Percentiles rank a stretch among this genome's conserved stretches.
Conservation (phyloP, 225 moss, liverwort and hornwort genomes). For the Asterella californica region DNA sequence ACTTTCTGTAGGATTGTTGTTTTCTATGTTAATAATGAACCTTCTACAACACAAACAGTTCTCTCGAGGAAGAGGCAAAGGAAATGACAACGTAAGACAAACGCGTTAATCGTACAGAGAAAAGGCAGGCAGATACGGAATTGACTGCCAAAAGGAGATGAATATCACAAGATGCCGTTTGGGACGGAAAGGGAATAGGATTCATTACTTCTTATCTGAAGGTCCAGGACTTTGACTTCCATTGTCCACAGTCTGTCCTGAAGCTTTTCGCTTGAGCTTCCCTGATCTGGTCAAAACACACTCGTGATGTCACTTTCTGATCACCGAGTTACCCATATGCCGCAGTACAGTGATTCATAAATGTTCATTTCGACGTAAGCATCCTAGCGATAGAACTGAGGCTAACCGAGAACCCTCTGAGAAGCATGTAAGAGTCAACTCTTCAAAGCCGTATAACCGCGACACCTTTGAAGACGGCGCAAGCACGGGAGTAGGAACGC, state of each 20-base stretch:
- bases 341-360: not conserved
- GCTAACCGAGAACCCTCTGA: not conserved
- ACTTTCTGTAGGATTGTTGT: too few species aligned
- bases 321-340: not conserved
- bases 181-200: too few species aligned
- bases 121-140: not conserved
- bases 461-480: not conserved
- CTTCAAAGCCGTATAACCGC: not conserved
- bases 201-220: constrained; percentile 46
- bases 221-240: constrained; percentile 44
- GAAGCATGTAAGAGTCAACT: not conserved
- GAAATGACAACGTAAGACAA: too few species aligned
- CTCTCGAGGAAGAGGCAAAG: not conserved
- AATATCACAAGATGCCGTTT: not conserved
- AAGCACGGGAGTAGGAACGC: not conserved
- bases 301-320: not conserved
- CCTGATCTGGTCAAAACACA: constrained; percentile 35
- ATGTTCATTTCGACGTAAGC: not conserved
- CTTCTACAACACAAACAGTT: not conserved
- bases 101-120: not conserved
- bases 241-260: constrained; percentile 38
- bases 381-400: not conserved
- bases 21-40: not conserved
- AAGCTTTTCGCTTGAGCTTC: constrained; percentile 46
- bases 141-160: too few species aligned